Conservation (phyloP, 140 eudicot species). For the Erigeron philadelphicus region DNA sequence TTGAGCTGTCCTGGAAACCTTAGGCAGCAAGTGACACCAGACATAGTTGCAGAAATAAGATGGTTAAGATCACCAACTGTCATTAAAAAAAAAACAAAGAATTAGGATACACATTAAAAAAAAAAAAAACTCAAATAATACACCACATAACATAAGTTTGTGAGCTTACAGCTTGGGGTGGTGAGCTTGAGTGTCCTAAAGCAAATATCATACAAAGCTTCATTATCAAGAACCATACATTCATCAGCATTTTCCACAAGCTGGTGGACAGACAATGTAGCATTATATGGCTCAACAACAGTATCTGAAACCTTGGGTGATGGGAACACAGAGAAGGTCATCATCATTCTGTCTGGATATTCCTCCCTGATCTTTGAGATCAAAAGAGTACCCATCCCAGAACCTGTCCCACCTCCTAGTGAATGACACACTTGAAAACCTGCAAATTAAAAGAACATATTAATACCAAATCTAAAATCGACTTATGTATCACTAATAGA, state of each 20-base stretch:
- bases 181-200: slow-evolving; percentile 23
- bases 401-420: slow-evolving; percentile 24
- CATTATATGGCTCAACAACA: slow-evolving; percentile 28
- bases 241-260: slow-evolving; percentile 26
- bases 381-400: slow-evolving; percentile 22
- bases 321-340: slow-evolving; percentile 24
- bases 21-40: slow-evolving; percentile 23
- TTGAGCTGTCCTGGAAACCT: slow-evolving; percentile 26
- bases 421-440: slow-evolving; percentile 26
- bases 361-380: slow-evolving; percentile 26
- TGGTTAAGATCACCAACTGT: slow-evolving; percentile 27
- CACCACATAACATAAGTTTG: neutral
- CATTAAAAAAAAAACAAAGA: neutral
- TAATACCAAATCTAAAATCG: neutral
- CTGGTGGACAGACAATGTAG: slow-evolving; percentile 23
- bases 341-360: slow-evolving; percentile 24
- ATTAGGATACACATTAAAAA: neutral
- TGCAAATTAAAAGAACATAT: neutral
- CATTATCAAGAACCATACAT: slow-evolving; percentile 26
- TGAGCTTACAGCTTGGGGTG: slow-evolving; percentile 20
- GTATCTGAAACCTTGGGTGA: slow-evolving; percentile 25
- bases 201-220: slow-evolving; percentile 24
- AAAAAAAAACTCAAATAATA: neutral
- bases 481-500: neutral
- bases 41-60: slow-evolving; percentile 25